Base-by-base conservation (phyloP, 768 basidiomycete species). In the Panellus pusillus region DNA sequence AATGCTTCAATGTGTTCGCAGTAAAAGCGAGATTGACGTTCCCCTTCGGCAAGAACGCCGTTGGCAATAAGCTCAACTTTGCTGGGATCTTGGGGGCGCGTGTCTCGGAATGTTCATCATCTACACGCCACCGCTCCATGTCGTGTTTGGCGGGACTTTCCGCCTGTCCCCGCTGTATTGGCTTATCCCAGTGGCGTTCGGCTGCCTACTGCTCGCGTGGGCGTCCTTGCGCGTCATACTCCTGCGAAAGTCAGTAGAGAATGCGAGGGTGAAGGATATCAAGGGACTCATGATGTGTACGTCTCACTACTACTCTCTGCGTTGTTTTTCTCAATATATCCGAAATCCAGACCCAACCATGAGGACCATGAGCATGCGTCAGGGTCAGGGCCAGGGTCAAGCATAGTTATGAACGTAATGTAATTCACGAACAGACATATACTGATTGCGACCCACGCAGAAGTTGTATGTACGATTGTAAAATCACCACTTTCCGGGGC, bases 1-100 rank as follows among this genome's bases (percentile, higher is more conserved):
- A 86, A 63, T 86, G 83, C 65, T 86, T 85, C 73, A 86, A 86
- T 61, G 84, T 86, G 28, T 86, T 84, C 58, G 83, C 83, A 1
- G 84, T 87, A 31, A 86, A 85, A 70, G 83, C 84, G 27, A 77
- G 74, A 53, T 77, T 85, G 62, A 73, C 75, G 9, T 79, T 76
- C 67, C 86, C 86, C n/a, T 87, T 87, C 69, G 84, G 85, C 46
- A 72, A 67, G 43, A 74, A 72, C 28, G 72, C 77, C 37, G 65
- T 86, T 45, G 72, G 76, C 42, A 87, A 87, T 72, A 74, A 74
- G 57, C 84, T 77, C 70, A 87, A 86, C 68, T 86, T 87, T 55
- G 69, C 72, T 28, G 84, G 84, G 15, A 85, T 87, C 54, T 32
- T 84, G 19, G 79, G 72, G 84, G 84, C 13, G 84, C 82, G 13